Percentiles rank a stretch among this genome's conserved stretches.
phyloP scores from a whole-genome alignment of 1,139 yeast genomes.

The Saccharomyces hybrid region DNA sequence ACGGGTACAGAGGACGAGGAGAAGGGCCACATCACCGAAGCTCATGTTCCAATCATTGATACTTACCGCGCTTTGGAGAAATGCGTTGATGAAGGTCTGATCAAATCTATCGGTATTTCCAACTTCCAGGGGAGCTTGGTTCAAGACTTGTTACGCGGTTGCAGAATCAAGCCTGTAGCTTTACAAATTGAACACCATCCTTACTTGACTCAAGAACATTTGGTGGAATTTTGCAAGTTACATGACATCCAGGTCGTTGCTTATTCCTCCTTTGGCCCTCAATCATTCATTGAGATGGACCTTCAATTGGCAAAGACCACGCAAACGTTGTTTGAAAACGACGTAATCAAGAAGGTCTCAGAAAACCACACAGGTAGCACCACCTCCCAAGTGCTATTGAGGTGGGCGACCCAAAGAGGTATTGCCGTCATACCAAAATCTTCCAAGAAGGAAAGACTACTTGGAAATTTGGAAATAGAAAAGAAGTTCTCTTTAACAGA shows the following conservation, averaged over 20 bases:
- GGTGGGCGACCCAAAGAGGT: constrained; percentile 77
- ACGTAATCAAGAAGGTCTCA: constrained; percentile 47
- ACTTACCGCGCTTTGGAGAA: constrained; percentile 78
- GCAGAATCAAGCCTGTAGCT: constrained; percentile 66
- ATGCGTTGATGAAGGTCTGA: constrained; percentile 53
- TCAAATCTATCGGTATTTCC: constrained; percentile 74
- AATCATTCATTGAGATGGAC: constrained; percentile 59
- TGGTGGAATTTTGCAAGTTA: constrained; percentile 55
- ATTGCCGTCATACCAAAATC: constrained; percentile 73
- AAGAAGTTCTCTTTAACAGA: constrained; percentile 43
- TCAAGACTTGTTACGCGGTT: constrained; percentile 65
- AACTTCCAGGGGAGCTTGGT: constrained; percentile 73
- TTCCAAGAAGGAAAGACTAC: constrained; percentile 52
- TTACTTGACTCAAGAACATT: constrained; percentile 67
- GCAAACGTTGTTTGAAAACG: constrained; percentile 50
- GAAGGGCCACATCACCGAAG: constrained; percentile 41
- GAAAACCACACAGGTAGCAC: constrained; percentile 39
- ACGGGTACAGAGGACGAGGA: constrained; percentile 51
- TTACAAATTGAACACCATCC: constrained; percentile 92
- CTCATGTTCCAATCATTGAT: constrained; percentile 62
- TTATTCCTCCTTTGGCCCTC: constrained; percentile 82
- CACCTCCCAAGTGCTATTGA: constrained; percentile 58
- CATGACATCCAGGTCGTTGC: constrained; percentile 68
- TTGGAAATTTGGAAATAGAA: constrained; percentile 49
- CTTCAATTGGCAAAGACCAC: constrained; percentile 46